Base-by-base conservation (phyloP, 768 basidiomycete species). In the Leccinum fibrillosum region DNA sequence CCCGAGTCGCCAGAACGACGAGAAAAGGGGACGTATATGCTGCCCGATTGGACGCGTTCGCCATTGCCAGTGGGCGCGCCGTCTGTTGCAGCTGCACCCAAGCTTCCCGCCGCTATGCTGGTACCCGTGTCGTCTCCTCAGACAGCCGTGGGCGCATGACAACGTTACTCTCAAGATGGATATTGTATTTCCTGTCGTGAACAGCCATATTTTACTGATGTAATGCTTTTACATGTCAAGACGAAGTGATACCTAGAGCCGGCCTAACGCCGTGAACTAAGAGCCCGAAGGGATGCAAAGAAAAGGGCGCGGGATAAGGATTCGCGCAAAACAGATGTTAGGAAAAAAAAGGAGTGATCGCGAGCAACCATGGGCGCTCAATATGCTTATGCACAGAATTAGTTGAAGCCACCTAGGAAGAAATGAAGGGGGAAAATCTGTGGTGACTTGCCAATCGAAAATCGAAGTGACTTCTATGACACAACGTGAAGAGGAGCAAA, bases 11-110 rank as follows among this genome's bases (percentile, higher is more conserved):
- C 67, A 19, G 70, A 72, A 28, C 72, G 73, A 39, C 57, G 64
- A 11, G 67, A 76, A 7, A 74, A 68, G 49, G 80, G 74, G 60
- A 74, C 88, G 49, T 70, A 74, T 60, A 74, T 88, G 49, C 72
- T 93, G 35, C 92, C 92, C 4, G 92, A 94, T 72, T 94, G 92
- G 92, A 92, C 92, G 25, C 79, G 85, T 57, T 76, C 77, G 11
- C 80, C 84, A 5, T 74, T 93, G 50, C 75, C 86, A 0, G 62
- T 65, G 4, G 90, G 88, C 32, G 89, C 91, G 17, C 87, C 88
- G 3, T 70, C 82, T 25, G 86, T 83, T n/a, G 49, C 66, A 39
- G 47, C 64, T 35, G 44, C 62, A 26, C 30, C 62, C 19, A 67
- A 55, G 34, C 55, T 30, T 2, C 64, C 39, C 0, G 26, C 23